phyloP scores from a whole-genome alignment of 83 land plant species.

The Thuja plicata region DNA sequence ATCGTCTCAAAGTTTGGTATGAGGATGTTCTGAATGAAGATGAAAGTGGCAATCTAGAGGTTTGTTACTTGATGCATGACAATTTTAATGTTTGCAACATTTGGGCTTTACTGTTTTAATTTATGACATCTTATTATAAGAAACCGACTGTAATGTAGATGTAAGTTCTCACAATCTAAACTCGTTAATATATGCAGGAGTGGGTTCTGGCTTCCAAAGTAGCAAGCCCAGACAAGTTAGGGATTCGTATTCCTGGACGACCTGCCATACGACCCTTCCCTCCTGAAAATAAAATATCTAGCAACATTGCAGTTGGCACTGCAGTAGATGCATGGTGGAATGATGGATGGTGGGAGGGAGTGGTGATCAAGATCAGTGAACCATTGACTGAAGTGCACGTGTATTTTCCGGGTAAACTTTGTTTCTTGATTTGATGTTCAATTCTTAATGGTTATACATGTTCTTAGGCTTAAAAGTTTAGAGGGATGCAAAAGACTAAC shows the following conservation, averaged over 20 bases:
- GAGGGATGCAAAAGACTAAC: not conserved
- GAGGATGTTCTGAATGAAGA: conserved; percentile 57
- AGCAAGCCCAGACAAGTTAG: conserved; percentile 42
- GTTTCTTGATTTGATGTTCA: not conserved
- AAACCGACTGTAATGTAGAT: not conserved
- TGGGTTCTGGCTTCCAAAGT: conserved; percentile 58
- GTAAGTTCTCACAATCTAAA: not conserved
- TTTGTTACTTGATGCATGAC: conserved; percentile 12
- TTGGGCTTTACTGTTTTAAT: not conserved
- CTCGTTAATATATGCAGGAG: conserved; percentile 36
- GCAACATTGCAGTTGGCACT: conserved; percentile 37
- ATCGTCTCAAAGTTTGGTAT: conserved; percentile 56
- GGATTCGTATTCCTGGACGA: conserved; percentile 46
- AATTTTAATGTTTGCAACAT: not conserved
- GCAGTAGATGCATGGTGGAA: conserved; percentile 77
- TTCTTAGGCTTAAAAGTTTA: not conserved
- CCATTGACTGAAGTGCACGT: conserved; percentile 38
- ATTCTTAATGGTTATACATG: not conserved
- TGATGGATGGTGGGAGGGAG: conserved; percentile 93
- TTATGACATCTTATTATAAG: not conserved
- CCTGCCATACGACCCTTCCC: conserved; percentile 42
- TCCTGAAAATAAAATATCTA: conserved; percentile 11
- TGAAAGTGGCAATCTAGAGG: conserved; percentile 54
- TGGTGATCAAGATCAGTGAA: conserved; percentile 33
- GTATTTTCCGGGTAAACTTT: conserved; percentile 59